Conservation (phyloP, 2,329 filamentous ascomycete genomes). For the Cadophora sp. region DNA sequence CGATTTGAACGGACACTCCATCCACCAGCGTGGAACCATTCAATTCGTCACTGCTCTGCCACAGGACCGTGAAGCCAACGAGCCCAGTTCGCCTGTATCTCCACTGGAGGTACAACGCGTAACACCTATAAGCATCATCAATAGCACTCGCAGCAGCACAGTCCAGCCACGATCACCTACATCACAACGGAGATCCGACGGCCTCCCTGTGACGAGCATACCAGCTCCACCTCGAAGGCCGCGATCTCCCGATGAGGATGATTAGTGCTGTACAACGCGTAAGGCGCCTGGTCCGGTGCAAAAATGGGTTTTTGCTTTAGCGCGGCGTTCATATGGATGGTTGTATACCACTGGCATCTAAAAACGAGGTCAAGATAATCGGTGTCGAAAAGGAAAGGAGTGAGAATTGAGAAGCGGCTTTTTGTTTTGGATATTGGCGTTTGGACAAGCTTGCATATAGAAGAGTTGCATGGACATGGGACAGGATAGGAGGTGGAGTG, state of each 20-base stretch:
- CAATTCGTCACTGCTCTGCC: conserved; percentile 36
- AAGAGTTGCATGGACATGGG: conserved; percentile 5
- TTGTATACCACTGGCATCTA: conserved; percentile 11
- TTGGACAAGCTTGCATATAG: not conserved
- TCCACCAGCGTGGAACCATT: conserved; percentile 41
- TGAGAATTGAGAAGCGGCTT: not conserved
- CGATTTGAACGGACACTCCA: conserved; percentile 33
- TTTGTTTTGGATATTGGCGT: conserved; percentile 12
- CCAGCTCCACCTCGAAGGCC: conserved; percentile 41
- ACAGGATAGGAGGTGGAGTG: not conserved
- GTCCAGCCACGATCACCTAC: conserved; percentile 26
- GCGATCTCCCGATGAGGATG: conserved; percentile 30
- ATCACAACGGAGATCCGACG: conserved; percentile 31
- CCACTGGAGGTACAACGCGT: conserved; percentile 19
- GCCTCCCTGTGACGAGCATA: conserved; percentile 38
- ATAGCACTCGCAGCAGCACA: conserved; percentile 30
- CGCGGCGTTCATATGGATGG: conserved; percentile 13
- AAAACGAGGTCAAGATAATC: conserved; percentile 11
- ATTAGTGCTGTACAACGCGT: not conserved
- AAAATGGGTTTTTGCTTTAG: conserved; percentile 14
- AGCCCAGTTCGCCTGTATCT: conserved; percentile 24
- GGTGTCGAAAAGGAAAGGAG: conserved; percentile 1
- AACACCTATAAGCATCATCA: conserved; percentile 16
- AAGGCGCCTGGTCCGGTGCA: not conserved
- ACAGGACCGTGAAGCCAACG: conserved; percentile 27